A percentile compares a stretch with the other conserved stretches of the same genome.
These are phyloP conservation scores for Pythium brachiatum DNA, from an alignment of 352 stramenopile genomes.

Conservation along the genomic window DNA sequence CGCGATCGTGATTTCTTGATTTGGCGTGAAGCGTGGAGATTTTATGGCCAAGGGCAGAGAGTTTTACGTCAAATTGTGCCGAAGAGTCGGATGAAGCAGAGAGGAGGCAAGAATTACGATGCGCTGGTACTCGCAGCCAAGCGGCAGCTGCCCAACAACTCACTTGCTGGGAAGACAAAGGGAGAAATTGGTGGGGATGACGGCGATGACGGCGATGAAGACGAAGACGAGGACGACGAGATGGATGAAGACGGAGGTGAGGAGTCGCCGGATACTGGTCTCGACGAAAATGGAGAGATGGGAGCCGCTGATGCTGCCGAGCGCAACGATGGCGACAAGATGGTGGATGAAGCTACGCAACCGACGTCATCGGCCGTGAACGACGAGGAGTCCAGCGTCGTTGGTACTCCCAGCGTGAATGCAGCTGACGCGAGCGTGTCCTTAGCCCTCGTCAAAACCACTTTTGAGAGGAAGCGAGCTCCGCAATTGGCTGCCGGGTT, in stretches of 20 bases:
- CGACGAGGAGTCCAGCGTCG: background rate
- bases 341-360: background rate
- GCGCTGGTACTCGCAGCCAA: slow-evolving; percentile 70
- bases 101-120: slow-evolving; percentile 67
- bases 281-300: background rate
- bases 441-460: slow-evolving; percentile 20
- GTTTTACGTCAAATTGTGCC: slow-evolving; percentile 72
- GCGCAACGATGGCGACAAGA: background rate
- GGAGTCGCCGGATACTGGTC: slow-evolving; percentile 13
- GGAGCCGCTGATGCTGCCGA: slow-evolving; percentile 6
- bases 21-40: slow-evolving; percentile 92
- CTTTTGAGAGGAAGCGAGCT: slow-evolving; percentile 10
- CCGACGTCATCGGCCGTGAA: background rate
- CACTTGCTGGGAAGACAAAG: slow-evolving; percentile 49
- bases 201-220: slow-evolving; percentile 29
- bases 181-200: slow-evolving; percentile 18
- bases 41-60: slow-evolving; percentile 80
- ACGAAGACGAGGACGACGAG: slow-evolving; percentile 23
- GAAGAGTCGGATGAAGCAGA: slow-evolving; percentile 76
- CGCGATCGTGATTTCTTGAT: slow-evolving; percentile 86
- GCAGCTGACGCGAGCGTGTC: slow-evolving; percentile 7
- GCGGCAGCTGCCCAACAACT: slow-evolving; percentile 81
- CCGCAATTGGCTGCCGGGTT: background rate
- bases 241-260: slow-evolving; percentile 23
- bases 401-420: background rate